A percentile compares a stretch with the other conserved stretches of the same genome.
Conservation (phyloP, 2,329 filamentous ascomycete genomes). For the Ophiostoma sp. region DNA sequence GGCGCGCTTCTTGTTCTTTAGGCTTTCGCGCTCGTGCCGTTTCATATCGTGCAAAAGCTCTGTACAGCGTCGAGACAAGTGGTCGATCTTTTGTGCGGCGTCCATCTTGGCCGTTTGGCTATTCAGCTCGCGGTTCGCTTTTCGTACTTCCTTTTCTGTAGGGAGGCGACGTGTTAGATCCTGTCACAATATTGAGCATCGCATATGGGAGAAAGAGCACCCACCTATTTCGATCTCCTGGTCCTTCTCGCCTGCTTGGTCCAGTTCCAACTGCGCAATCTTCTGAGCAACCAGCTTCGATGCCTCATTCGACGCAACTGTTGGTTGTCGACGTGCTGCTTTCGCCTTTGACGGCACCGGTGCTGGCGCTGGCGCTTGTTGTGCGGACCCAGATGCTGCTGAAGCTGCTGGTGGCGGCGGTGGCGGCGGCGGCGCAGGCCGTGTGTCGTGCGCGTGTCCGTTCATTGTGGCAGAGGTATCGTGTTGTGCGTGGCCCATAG, state of each 20-base stretch:
- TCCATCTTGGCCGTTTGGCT: conserved; percentile 89
- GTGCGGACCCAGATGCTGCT: conserved; percentile 12
- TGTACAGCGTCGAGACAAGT: conserved; percentile 85
- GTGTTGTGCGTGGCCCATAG: conserved; percentile 31
- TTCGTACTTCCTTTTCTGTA: conserved; percentile 89
- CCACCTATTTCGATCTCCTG: conserved; percentile 92
- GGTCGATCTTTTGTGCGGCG: conserved; percentile 86
- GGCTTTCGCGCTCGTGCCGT: conserved; percentile 86
- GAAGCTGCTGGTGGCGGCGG: conserved; percentile 44
- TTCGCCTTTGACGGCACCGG: conserved; percentile 54
- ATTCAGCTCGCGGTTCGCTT: conserved; percentile 86
- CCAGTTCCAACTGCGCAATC: conserved; percentile 92
- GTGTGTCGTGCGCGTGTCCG: conserved; percentile 41
- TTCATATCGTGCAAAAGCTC: conserved; percentile 95
- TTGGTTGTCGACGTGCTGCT: conserved; percentile 83
- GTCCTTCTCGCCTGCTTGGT: conserved; percentile 90
- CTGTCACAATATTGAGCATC: neutral
- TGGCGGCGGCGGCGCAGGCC: conserved; percentile 47
- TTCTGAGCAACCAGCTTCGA: conserved; percentile 89
- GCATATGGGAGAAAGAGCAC: too few species aligned
- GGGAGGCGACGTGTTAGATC: neutral
- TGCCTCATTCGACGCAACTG: conserved; percentile 80
- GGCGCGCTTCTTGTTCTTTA: conserved; percentile 92
- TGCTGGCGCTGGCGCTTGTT: conserved; percentile 38
- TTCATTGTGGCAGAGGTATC: conserved; percentile 39